These are phyloP conservation scores for Mucor plumbeus DNA, from an alignment of 371 early-diverging fungal genomes.

Conservation along the genomic window DNA sequence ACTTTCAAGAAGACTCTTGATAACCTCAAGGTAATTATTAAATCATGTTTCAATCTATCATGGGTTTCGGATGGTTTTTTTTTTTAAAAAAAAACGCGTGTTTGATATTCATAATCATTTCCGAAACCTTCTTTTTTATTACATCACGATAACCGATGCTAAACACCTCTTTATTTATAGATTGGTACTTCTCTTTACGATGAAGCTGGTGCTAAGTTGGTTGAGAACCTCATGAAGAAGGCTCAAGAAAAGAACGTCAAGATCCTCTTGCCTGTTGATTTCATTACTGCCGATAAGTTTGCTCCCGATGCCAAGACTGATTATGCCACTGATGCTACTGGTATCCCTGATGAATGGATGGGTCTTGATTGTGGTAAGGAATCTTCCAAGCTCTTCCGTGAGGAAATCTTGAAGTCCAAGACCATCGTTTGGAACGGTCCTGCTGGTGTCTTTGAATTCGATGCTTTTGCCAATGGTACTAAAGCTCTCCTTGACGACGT, in stretches of 20 bases:
- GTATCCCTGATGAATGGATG: constrained; percentile 90
- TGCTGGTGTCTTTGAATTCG: constrained; percentile 98
- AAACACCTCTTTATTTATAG: constrained; percentile 33
- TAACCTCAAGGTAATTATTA: constrained; percentile 68
- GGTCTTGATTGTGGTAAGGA: constrained; percentile 95
- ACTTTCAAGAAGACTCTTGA: constrained; percentile 95
- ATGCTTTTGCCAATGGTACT: constrained; percentile 92
- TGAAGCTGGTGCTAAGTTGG: constrained; percentile 86
- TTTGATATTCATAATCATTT: not conserved
- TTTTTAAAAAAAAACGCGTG: constrained; percentile 14
- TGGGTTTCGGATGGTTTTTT: constrained; percentile 18
- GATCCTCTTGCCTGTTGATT: constrained; percentile 92
- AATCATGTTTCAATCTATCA: constrained; percentile 10
- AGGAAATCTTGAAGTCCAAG: constrained; percentile 80
- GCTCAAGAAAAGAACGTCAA: constrained; percentile 89
- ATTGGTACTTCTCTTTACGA: constrained; percentile 96
- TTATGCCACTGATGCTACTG: constrained; percentile 84
- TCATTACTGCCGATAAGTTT: constrained; percentile 89
- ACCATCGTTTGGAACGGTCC: constrained; percentile 99
- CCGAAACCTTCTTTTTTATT: constrained; percentile 1
- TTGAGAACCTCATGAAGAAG: constrained; percentile 80
- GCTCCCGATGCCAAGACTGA: constrained; percentile 80
- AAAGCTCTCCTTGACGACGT: constrained; percentile 85
- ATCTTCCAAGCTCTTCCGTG: constrained; percentile 75
- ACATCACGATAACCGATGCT: not conserved